A percentile compares a stretch with the other conserved stretches of the same genome.
Evolutionary conservation across 805 yeast genomes (phyloP).

Genomic region (Yamadazyma sp.): DNA sequence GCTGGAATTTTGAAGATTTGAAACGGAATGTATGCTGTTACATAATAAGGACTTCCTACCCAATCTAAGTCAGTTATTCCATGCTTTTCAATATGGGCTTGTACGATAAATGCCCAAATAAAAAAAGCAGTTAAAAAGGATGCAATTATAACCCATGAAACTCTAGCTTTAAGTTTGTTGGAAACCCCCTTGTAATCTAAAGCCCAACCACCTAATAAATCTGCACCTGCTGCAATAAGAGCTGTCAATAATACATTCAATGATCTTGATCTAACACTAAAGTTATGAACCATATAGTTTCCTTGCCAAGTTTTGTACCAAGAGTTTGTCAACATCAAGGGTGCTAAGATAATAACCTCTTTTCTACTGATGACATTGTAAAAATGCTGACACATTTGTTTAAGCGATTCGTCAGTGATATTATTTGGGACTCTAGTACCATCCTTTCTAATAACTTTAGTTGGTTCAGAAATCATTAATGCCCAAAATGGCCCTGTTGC

Average conservation of each 20-base stretch:
- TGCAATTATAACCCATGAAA: conserved; percentile 15
- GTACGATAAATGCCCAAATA: conserved; percentile 17
- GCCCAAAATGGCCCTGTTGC: conserved; percentile 20
- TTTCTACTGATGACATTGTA: conserved; percentile 11
- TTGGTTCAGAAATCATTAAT: conserved; percentile 18
- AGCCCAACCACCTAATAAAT: conserved; percentile 15
- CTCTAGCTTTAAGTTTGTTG: conserved; percentile 9
- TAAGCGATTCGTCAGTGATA: conserved; percentile 8
- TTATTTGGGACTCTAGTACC: conserved; percentile 14
- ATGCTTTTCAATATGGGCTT: background rate
- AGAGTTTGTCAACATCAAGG: conserved; percentile 15
- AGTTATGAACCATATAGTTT: conserved; percentile 18
- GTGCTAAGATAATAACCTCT: conserved; percentile 17
- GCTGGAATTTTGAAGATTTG: conserved; percentile 18
- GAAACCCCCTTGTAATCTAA: conserved; percentile 15
- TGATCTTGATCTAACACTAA: conserved; percentile 21
- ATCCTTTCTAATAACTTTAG: conserved; percentile 24
- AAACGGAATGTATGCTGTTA: conserved; percentile 17
- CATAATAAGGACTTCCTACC: conserved; percentile 13
- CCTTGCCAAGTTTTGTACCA: conserved; percentile 22
- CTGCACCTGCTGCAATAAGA: conserved; percentile 14
- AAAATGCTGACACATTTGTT: conserved; percentile 5
- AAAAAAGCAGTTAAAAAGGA: conserved; percentile 12
- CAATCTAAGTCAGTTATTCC: conserved; percentile 15
- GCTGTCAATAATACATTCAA: conserved; percentile 20